Evolutionary conservation across 345 rosid genomes (phyloP).

Genomic region (Populus davidiana): DNA sequence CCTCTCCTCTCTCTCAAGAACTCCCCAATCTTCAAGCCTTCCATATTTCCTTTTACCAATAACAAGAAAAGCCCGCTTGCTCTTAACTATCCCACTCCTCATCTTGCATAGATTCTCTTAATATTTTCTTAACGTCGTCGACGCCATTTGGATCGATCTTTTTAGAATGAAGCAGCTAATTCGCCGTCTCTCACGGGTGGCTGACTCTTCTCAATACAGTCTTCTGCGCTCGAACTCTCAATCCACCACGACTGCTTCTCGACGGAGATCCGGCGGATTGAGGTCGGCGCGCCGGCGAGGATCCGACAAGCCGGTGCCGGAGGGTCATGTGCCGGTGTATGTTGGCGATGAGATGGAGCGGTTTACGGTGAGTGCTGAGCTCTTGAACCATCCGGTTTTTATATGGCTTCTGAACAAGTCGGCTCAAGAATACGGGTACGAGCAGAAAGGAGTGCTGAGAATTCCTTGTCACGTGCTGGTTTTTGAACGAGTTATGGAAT

Average conservation of each 20-base stretch:
- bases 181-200: constrained; percentile 84
- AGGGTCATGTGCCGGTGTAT: constrained; percentile 82
- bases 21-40: background rate
- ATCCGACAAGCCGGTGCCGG: constrained; percentile 51
- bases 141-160: background rate
- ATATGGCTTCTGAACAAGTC: constrained; percentile 67
- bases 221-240: constrained; percentile 58
- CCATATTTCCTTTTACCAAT: background rate
- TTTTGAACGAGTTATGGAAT: constrained; percentile 78
- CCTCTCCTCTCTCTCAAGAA: background rate
- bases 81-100: background rate
- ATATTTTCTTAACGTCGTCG: background rate
- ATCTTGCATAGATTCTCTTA: background rate
- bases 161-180: constrained; percentile 71
- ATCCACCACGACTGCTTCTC: constrained; percentile 1
- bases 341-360: constrained; percentile 96
- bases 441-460: constrained; percentile 79
- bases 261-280: constrained; percentile 4
- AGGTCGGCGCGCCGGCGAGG: constrained; percentile 21
- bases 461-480: constrained; percentile 87
- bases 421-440: constrained; percentile 93
- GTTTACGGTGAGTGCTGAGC: constrained; percentile 78
- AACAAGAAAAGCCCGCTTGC: background rate
- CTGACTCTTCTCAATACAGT: constrained; percentile 76
- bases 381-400: constrained; percentile 83